These are phyloP conservation scores for Taphrina communis DNA, from an alignment of 1,139 yeast species.

Conservation along the genomic window DNA sequence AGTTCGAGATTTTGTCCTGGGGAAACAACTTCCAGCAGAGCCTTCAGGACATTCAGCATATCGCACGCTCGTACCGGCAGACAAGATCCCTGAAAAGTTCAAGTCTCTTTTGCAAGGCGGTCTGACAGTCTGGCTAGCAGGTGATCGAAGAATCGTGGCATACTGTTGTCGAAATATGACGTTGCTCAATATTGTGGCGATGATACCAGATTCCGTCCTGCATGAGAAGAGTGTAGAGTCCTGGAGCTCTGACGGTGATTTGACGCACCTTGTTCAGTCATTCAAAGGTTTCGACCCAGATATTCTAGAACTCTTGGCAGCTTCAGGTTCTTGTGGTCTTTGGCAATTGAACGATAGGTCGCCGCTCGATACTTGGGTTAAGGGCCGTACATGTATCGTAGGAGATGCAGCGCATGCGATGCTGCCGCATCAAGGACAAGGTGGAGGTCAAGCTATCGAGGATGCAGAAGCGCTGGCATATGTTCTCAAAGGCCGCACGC, in stretches of 20 bases:
- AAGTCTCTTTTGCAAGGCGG: conserved; percentile 27
- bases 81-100: conserved; percentile 20
- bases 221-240: conserved; percentile 1
- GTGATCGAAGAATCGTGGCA: conserved; percentile 13
- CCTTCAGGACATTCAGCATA: conserved; percentile 52
- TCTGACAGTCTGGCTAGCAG: conserved; percentile 49
- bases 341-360: conserved; percentile 13
- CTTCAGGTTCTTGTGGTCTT: conserved; percentile 3
- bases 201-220: neutral
- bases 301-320: neutral
- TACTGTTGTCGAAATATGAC: conserved; percentile 11
- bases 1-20: conserved; percentile 45
- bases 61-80: conserved; percentile 48
- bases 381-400: conserved; percentile 47
- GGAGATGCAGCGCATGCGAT: conserved; percentile 56
- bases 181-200: neutral
- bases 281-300: conserved; percentile 5
- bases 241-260: neutral
- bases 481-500: conserved; percentile 46
- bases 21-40: conserved; percentile 47
- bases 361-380: conserved; percentile 8
- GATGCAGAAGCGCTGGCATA: conserved; percentile 49
- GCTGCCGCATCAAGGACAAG: conserved; percentile 55
- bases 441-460: conserved; percentile 54
- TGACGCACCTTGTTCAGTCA: neutral